Conservation (phyloP, 23 red algal species). For the Cyanidiococcus yangmingshanensis region DNA sequence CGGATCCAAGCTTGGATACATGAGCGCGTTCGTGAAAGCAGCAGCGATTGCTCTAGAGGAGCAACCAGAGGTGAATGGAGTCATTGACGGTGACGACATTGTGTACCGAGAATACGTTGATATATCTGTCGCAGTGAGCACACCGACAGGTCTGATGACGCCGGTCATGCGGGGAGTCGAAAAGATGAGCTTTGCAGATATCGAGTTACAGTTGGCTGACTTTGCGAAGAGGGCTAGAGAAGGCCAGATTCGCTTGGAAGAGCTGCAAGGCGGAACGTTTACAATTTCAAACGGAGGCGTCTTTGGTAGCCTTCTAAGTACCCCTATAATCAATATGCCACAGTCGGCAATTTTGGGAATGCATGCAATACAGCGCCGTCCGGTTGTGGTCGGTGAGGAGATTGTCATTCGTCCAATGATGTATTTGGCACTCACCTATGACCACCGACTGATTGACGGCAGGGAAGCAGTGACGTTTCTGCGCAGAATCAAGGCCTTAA, state of each 20-base stretch:
- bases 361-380: constrained; percentile 93
- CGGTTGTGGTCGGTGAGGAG: constrained; percentile 83
- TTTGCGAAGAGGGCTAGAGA: constrained; percentile 62
- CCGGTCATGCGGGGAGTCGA: constrained; percentile 78
- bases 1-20: constrained; percentile 91
- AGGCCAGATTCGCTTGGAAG: constrained; percentile 70
- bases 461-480: constrained; percentile 98
- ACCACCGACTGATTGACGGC: constrained; percentile 97
- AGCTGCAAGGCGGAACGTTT: constrained; percentile 99
- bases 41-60: constrained; percentile 73
- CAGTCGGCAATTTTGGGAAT: constrained; percentile 98
- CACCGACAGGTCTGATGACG: constrained; percentile 86
- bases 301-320: constrained; percentile 78
- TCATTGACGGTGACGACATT: constrained; percentile 96
- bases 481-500: constrained; percentile 76
- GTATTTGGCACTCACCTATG: constrained; percentile 95
- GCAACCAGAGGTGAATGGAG: constrained; percentile 91
- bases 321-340: constrained; percentile 99
- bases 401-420: constrained; percentile 98
- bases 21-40: constrained; percentile 98
- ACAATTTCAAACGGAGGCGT: constrained; percentile 98
- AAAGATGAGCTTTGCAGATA: constrained; percentile 92
- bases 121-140: constrained; percentile 92
- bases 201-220: constrained; percentile 71
- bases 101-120: constrained; percentile 99